A percentile compares a stretch with the other conserved stretches of the same genome.
phyloP scores from a whole-genome alignment of 2,329 filamentous ascomycete genomes.

The Ilyonectria sp. region DNA sequence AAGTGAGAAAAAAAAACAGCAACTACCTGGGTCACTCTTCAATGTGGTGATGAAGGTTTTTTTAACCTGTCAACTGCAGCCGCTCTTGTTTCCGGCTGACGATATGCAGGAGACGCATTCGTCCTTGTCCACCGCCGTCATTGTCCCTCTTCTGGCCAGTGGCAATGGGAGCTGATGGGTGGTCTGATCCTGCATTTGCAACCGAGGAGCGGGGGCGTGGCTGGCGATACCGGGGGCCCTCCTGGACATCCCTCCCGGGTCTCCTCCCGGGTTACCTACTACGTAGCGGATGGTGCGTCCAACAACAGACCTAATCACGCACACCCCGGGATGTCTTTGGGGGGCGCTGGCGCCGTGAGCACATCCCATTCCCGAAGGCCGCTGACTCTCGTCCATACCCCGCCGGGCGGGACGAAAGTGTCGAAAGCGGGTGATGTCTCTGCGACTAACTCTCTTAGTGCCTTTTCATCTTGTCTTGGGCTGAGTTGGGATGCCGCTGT shows the following conservation, averaged over 20 bases:
- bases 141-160: constrained; percentile 20
- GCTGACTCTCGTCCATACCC: not conserved
- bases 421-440: not conserved
- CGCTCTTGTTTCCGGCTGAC: constrained; percentile 7
- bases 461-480: not conserved
- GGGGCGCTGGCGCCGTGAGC: not conserved
- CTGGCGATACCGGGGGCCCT: constrained; percentile 43
- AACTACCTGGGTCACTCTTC: constrained; percentile 26
- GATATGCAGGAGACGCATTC: constrained; percentile 11
- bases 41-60: not conserved
- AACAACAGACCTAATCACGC: not conserved
- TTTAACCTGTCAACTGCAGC: constrained; percentile 11
- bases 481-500: not conserved
- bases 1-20: not conserved
- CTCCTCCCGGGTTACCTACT: not conserved
- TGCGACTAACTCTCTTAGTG: not conserved
- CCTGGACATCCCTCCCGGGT: constrained; percentile 8
- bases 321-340: not conserved
- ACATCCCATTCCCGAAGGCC: not conserved
- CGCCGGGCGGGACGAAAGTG: not conserved
- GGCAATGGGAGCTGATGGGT: constrained; percentile 39
- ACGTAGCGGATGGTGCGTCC: not conserved
- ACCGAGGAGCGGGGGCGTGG: constrained; percentile 49
- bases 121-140: constrained; percentile 18
- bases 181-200: constrained; percentile 49